Base-by-base conservation (phyloP, 2,329 filamentous ascomycete genomes). In the Paraconiothyrium brasiliense region DNA sequence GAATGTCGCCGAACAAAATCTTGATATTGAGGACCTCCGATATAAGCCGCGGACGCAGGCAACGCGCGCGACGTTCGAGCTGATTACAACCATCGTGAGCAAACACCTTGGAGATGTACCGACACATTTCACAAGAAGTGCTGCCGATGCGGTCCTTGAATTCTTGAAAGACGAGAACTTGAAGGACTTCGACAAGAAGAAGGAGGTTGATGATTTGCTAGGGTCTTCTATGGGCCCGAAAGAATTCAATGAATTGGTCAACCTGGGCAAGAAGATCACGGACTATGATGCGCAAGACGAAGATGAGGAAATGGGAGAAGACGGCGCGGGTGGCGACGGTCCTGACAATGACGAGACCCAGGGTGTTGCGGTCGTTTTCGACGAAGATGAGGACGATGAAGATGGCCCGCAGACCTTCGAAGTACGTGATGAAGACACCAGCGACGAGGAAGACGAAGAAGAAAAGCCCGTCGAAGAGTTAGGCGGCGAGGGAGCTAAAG, bases 101-200 rank as follows among this genome's bases (percentile, higher is more conserved):
- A 90, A 88, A 71, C 91, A 91, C 69, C 87, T 99, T 46, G 95
- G 96, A 60, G 95, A 99, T 78, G 94, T 98, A 14, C 90, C 94
- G 1, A 92, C 96, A 66, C 92, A 96, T 74, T 90, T 97, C 57
- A 93, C 97, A 48, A 88, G 93, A 69, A 99, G 95, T 79, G 96
- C 95, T 16, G 94, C 95, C 14, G 95, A 99, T 77, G 93, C 92
- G 3, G 89, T 94, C 2, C 79, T 99, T 57, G 95, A 99, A 76
- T 93, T 91, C 65, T 83, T 99, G 48, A 99, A 99, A 79, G 94
- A 98, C 70, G 94, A 97, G 65, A 91, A 94, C 65, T 84, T 97
- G 82, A 98, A 98, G 79, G 95, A 99, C 76, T 92, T 97, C 62
- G 95, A 99, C 78, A 97, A 96, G 84, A 99, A 99, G 84, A 97